phyloP scores from a whole-genome alignment of 768 basidiomycete genomes.

The Auriscalpium microsporum region DNA sequence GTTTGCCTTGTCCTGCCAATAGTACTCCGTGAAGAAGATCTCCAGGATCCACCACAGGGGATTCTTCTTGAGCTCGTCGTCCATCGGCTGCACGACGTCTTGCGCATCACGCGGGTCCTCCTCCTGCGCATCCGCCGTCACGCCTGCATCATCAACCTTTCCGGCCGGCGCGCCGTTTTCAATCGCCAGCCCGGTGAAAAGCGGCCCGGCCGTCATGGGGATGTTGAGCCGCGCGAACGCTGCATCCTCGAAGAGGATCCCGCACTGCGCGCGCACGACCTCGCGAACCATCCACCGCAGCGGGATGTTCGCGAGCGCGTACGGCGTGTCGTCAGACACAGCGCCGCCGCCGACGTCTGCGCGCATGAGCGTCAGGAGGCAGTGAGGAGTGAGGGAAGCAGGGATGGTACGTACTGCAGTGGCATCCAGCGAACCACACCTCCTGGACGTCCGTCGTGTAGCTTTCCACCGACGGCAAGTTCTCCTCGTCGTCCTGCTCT shows the following conservation, averaged over 20 bases:
- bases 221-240: constrained; percentile 6
- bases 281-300: constrained; percentile 16
- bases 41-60: constrained; percentile 45
- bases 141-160: neutral
- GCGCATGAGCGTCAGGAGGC: neutral
- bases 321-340: neutral
- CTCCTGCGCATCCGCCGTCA: neutral
- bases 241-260: constrained; percentile 1
- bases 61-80: constrained; percentile 51
- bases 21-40: constrained; percentile 43
- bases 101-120: constrained; percentile 31
- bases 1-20: constrained; percentile 49
- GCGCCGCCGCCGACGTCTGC: constrained; percentile 13
- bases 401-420: constrained; percentile 2
- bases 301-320: constrained; percentile 9
- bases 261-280: constrained; percentile 1
- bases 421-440: constrained; percentile 14
- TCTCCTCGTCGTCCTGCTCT: neutral
- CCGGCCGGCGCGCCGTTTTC: neutral
- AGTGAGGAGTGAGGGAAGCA: neutral
- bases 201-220: neutral
- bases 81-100: constrained; percentile 51
- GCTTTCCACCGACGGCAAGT: neutral
- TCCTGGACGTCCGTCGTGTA: constrained; percentile 6
- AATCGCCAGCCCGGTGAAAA: neutral